Evolutionary conservation across 225 moss, liverwort and hornwort species (phyloP).

Genomic region (Climacium dendroides): DNA sequence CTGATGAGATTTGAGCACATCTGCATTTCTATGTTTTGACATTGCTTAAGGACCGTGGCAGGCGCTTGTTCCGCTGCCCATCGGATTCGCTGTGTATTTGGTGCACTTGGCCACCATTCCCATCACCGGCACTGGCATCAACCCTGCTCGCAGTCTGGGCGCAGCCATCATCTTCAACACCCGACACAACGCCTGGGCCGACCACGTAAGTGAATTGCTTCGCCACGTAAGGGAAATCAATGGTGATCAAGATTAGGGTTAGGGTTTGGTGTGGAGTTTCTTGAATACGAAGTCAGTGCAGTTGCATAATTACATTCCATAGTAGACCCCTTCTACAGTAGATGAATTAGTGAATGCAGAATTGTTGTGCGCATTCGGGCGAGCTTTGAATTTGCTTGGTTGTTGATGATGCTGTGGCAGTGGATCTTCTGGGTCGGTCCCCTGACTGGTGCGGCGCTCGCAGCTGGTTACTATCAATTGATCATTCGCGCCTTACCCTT

Average conservation of each 20-base stretch:
- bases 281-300: background rate
- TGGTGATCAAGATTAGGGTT: background rate
- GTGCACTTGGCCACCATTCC: constrained; percentile 33
- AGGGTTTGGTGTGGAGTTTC: background rate
- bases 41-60: background rate
- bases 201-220: background rate
- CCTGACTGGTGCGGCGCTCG: constrained; percentile 4
- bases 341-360: background rate
- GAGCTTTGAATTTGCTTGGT: background rate
- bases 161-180: constrained; percentile 24
- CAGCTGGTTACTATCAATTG: constrained; percentile 19
- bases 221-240: background rate
- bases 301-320: background rate
- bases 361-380: background rate
- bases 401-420: constrained; percentile 7
- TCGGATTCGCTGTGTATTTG: constrained; percentile 27
- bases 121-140: constrained; percentile 24
- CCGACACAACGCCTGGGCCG: constrained; percentile 22
- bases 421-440: constrained; percentile 45
- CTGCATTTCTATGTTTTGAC: background rate
- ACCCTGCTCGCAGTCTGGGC: constrained; percentile 26
- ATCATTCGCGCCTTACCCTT: constrained; percentile 31
- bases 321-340: background rate
- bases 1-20: background rate
- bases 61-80: constrained; percentile 23